Evolutionary conservation across 177 flowering plant genomes (phyloP).

Genomic region (Vitis hybrid): DNA sequence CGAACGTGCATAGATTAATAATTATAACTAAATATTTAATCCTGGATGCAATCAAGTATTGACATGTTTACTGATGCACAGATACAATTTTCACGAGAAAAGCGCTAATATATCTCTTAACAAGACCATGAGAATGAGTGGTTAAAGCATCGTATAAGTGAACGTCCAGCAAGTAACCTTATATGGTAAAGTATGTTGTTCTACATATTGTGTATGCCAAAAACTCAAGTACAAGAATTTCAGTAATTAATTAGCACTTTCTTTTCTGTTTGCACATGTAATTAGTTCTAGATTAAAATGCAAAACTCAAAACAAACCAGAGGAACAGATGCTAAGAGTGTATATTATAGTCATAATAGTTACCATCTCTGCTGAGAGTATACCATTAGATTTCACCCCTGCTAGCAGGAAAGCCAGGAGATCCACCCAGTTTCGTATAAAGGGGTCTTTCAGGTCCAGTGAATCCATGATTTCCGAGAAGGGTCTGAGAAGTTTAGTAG

Average conservation of each 20-base stretch:
- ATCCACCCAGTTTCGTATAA: slow-evolving; percentile 89
- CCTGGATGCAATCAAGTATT: too few species aligned
- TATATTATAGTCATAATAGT: slow-evolving; percentile 22
- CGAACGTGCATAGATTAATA: too few species aligned
- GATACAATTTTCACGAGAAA: neutral
- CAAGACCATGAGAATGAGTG: neutral
- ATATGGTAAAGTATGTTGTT: too few species aligned
- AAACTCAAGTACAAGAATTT: neutral
- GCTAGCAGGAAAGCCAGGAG: slow-evolving; percentile 88
- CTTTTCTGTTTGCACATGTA: neutral
- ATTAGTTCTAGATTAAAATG: neutral
- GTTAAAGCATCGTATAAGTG: neutral
- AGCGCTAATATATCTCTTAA: neutral
- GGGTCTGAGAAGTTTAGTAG: slow-evolving; percentile 87
- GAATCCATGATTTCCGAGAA: slow-evolving; percentile 91
- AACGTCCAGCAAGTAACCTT: too few species aligned
- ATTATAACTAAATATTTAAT: too few species aligned
- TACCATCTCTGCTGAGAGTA: slow-evolving; percentile 99
- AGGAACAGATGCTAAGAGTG: neutral
- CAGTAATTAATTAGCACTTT: too few species aligned
- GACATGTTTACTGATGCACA: neutral
- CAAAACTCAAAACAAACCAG: neutral
- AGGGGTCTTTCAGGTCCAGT: slow-evolving; percentile 78
- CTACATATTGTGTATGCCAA: neutral
- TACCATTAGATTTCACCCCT: slow-evolving; percentile 92